Conservation (phyloP, 805 yeast genomes). For the Metschnikowia orientalis region DNA sequence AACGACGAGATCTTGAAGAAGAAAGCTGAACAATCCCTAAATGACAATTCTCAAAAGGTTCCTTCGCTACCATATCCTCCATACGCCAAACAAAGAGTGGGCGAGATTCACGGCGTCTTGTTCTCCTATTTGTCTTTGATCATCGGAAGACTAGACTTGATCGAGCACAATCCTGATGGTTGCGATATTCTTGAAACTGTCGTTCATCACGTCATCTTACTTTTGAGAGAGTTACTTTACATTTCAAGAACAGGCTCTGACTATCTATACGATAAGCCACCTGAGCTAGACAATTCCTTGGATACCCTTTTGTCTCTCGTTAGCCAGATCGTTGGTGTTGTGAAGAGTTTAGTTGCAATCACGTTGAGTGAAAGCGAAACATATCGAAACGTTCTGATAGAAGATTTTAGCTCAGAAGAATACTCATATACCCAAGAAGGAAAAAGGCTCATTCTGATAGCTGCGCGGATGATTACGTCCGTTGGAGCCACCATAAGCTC, state of each 20-base stretch:
- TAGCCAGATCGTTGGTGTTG: conserved; percentile 60
- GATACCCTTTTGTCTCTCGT: conserved; percentile 58
- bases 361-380: conserved; percentile 43
- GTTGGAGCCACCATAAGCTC: conserved; percentile 47
- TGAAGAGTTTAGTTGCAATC: conserved; percentile 56
- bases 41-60: conserved; percentile 37
- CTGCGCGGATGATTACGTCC: conserved; percentile 56
- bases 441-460: conserved; percentile 53
- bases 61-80: conserved; percentile 54
- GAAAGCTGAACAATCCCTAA: conserved; percentile 31
- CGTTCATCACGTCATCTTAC: conserved; percentile 62
- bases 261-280: conserved; percentile 34
- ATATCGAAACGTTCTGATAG: conserved; percentile 22
- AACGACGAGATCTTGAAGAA: conserved; percentile 43
- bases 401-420: conserved; percentile 10
- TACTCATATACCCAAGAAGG: conserved; percentile 67
- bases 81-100: conserved; percentile 54
- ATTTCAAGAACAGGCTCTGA: conserved; percentile 50
- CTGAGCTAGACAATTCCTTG: conserved; percentile 45
- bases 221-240: conserved; percentile 59
- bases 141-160: conserved; percentile 72
- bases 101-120: conserved; percentile 58
- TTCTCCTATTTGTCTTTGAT: conserved; percentile 61
- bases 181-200: conserved; percentile 63
- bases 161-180: conserved; percentile 69